Conservation (phyloP, 225 moss, liverwort and hornwort species). For the Sphagnum tenellum region DNA sequence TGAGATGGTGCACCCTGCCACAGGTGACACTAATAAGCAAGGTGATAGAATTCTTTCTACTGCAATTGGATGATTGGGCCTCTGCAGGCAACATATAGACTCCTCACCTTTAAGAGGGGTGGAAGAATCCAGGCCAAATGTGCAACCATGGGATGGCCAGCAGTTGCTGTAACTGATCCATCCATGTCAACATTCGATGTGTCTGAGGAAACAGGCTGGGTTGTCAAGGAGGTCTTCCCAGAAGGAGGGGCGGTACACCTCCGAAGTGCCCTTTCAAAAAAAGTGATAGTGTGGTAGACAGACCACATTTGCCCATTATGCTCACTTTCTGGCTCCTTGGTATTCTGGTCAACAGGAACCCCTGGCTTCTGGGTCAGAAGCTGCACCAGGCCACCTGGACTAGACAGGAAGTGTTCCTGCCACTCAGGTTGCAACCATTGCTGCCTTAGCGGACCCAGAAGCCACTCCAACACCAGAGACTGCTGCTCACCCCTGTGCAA, state of each 20-base stretch:
- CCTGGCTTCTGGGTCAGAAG: constrained; percentile 40
- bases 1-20: no score
- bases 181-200: constrained; percentile 44
- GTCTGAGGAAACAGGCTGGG: constrained; percentile 21
- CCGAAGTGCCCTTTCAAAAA: constrained; percentile 87
- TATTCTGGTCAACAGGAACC: background rate
- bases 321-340: constrained; percentile 1
- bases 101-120: constrained; percentile 67
- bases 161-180: constrained; percentile 29
- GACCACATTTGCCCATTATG: constrained; percentile 88
- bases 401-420: constrained; percentile 69
- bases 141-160: constrained; percentile 46
- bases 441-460: constrained; percentile 67
- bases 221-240: constrained; percentile 26
- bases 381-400: constrained; percentile 59
- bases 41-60: no score
- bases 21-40: no score
- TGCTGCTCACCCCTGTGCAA: constrained; percentile 60
- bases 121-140: constrained; percentile 81
- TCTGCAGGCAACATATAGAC: background rate
- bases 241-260: constrained; percentile 58
- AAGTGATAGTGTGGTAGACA: constrained; percentile 79
- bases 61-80: no score
- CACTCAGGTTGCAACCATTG: constrained; percentile 81
- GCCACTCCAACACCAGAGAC: constrained; percentile 76